Percentiles rank a stretch among this genome's conserved stretches.
Evolutionary conservation across 2,329 filamentous ascomycete genomes (phyloP).

Genomic region (Fonsecaea monophora): DNA sequence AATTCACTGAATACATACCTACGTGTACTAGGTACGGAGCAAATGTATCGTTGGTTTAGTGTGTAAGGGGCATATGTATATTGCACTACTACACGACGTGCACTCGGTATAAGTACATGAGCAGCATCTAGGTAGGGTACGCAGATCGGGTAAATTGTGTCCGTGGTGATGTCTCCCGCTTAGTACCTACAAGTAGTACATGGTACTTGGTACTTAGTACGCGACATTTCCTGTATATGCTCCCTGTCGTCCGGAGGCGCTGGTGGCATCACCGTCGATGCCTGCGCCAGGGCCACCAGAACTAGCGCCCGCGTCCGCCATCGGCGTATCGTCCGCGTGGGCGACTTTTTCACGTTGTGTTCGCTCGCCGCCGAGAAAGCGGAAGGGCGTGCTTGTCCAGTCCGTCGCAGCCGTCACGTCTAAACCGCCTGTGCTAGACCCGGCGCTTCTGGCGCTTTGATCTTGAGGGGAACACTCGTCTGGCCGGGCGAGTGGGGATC

Average conservation of each 20-base stretch:
- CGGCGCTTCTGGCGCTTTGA: neutral
- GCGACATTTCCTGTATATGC: neutral
- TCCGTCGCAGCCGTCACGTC: neutral
- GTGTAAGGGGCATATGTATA: too few species aligned
- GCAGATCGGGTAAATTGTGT: too few species aligned
- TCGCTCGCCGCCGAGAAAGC: constrained; percentile 14
- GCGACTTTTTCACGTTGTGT: neutral
- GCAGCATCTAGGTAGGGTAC: too few species aligned
- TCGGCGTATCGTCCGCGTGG: neutral
- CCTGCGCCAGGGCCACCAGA: neutral
- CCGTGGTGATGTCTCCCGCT: neutral
- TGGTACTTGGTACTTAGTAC: neutral
- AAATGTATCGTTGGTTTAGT: too few species aligned
- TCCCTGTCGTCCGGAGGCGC: neutral
- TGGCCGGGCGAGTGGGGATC: neutral
- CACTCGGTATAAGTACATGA: too few species aligned
- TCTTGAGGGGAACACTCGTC: neutral
- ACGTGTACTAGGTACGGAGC: too few species aligned
- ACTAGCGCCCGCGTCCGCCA: neutral
- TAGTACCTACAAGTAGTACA: too few species aligned
- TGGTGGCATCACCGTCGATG: neutral
- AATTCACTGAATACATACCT: too few species aligned
- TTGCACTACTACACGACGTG: too few species aligned
- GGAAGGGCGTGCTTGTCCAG: constrained; percentile 24
- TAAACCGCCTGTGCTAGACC: neutral